These are phyloP conservation scores for Volvox africanus DNA, from an alignment of 139 green algal genomes.

Conservation along the genomic window DNA sequence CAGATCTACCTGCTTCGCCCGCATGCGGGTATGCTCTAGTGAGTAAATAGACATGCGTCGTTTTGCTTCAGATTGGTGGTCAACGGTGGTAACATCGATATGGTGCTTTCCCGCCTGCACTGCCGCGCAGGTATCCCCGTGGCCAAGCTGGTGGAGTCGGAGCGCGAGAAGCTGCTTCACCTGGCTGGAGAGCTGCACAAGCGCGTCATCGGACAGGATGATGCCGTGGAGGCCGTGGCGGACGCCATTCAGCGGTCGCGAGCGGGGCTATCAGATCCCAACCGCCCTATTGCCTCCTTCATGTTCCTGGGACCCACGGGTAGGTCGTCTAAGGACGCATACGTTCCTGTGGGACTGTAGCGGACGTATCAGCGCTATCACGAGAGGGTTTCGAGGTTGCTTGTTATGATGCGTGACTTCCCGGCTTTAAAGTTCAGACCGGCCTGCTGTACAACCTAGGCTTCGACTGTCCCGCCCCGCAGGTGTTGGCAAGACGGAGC, in stretches of 20 bases:
- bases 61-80: too few relatives aligned
- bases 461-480: too few relatives aligned
- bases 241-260: constrained; percentile 96
- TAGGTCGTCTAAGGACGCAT: constrained; percentile 15
- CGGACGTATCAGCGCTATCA: too few relatives aligned
- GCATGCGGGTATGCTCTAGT: too few relatives aligned
- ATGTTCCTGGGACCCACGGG: constrained; percentile 98
- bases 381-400: too few relatives aligned
- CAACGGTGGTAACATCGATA: too few relatives aligned
- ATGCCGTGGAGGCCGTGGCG: constrained; percentile 89
- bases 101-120: background rate
- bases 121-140: constrained; percentile 88
- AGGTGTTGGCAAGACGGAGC: constrained; percentile 98
- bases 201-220: constrained; percentile 88
- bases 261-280: constrained; percentile 89
- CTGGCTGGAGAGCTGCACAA: constrained; percentile 86
- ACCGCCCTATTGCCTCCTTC: constrained; percentile 93
- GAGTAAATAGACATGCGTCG: too few relatives aligned
- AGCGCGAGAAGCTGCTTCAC: constrained; percentile 96
- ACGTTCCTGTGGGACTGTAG: too few relatives aligned
- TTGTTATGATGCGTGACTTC: too few relatives aligned
- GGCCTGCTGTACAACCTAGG: too few relatives aligned
- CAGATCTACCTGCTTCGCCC: too few relatives aligned
- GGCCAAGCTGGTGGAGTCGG: constrained; percentile 84
- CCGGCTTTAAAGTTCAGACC: too few relatives aligned